Percentiles rank a stretch among this genome's conserved stretches.
Conservation (phyloP, 139 green algal genomes). For the Coccomyxa sp. region DNA sequence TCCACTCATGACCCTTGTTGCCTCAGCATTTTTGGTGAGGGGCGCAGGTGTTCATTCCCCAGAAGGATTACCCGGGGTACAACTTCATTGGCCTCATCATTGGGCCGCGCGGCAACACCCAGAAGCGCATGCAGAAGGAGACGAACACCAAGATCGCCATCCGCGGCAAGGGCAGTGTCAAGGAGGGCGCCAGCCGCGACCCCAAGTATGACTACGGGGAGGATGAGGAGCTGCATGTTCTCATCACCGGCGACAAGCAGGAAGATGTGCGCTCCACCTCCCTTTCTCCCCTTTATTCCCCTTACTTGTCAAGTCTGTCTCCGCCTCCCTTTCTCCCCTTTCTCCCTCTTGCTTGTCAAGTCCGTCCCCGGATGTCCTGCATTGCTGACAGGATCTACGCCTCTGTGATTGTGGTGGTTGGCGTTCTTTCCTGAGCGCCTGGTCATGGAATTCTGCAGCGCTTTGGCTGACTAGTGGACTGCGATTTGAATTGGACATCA, state of each 20-base stretch:
- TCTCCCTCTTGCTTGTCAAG: not conserved
- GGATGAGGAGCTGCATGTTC: constrained; percentile 97
- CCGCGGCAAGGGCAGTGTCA: constrained; percentile 75
- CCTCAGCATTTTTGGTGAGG: not conserved
- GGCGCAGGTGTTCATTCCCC: constrained; percentile 72
- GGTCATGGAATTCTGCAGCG: not conserved
- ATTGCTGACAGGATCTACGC: not conserved
- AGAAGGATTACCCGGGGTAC: constrained; percentile 89
- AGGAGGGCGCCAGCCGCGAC: constrained; percentile 75
- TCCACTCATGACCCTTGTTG: too few relatives aligned
- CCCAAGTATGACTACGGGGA: constrained; percentile 88
- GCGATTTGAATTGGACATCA: not conserved
- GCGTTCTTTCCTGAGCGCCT: not conserved
- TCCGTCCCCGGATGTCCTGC: not conserved
- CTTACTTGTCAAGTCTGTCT: not conserved
- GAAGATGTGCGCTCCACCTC: constrained; percentile 44
- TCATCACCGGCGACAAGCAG: constrained; percentile 90
- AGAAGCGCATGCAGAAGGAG: constrained; percentile 97
- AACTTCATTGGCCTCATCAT: constrained; percentile 99
- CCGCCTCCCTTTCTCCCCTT: not conserved
- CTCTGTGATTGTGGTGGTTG: not conserved
- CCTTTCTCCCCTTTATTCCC: not conserved
- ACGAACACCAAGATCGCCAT: constrained; percentile 98
- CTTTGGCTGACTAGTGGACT: not conserved
- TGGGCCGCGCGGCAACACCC: constrained; percentile 95